These are phyloP conservation scores for Trichoderma sp. DNA, from an alignment of 2,329 filamentous ascomycete species.

Conservation along the genomic window DNA sequence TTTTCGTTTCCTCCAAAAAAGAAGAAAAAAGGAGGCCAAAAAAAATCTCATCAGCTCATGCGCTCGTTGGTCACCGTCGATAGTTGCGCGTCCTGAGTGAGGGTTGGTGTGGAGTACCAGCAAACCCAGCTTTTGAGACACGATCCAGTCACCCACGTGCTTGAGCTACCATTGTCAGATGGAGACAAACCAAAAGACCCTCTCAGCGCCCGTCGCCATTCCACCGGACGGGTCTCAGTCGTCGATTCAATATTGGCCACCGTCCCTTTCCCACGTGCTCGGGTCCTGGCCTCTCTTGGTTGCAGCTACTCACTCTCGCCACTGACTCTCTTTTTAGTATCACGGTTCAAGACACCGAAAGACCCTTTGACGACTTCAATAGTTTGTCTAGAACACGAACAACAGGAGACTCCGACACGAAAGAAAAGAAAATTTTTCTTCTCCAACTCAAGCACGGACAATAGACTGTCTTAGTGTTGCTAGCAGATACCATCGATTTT, in stretches of 20 bases:
- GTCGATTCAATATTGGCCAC: not conserved
- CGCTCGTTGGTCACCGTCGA: not conserved
- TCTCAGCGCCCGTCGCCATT: not conserved
- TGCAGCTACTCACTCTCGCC: not conserved
- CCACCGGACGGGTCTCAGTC: not conserved
- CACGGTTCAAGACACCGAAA: not conserved
- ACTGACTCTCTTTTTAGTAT: not conserved
- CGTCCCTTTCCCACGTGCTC: not conserved
- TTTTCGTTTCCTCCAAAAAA: not conserved
- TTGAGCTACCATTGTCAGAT: not conserved
- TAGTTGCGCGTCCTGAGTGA: not conserved
- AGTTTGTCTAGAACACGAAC: not conserved
- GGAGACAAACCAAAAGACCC: not conserved
- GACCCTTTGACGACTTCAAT: not conserved
- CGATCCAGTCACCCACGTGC: slow-evolving; percentile 11
- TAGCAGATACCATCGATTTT: not conserved
- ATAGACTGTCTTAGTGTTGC: not conserved
- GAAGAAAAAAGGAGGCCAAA: not conserved
- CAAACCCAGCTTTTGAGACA: not conserved
- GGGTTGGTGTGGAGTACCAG: not conserved
- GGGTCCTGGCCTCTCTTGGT: not conserved
- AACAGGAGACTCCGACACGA: not conserved
- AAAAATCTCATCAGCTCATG: not conserved
- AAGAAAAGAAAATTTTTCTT: not conserved
- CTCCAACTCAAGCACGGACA: not conserved